Evolutionary conservation across 495 filamentous ascomycete genomes (phyloP), one percentile per base, ranked within the genome.

Genomic region (Talaromyces ruber): DNA sequence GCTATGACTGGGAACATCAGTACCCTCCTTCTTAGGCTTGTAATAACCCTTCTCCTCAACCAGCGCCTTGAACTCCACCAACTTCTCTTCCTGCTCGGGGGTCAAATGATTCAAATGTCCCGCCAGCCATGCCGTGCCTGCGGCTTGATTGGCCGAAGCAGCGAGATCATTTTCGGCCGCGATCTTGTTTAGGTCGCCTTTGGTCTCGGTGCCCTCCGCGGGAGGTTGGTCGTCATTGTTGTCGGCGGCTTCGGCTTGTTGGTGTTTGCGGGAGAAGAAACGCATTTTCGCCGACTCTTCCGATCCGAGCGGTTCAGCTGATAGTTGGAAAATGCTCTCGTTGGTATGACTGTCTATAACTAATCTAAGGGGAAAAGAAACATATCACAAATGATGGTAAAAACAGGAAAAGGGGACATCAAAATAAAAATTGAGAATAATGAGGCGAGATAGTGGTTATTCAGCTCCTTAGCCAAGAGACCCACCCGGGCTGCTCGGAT

Each of bases 71-170:
- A 95, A 95, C 34, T 81, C 76, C 18, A 67, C 71, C 24, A 95
- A 76, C 47, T 84, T 82, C 53, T 75, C 72, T 65, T 88, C 84
- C 70, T 95, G 88, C 61, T 84, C 80, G 25, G 79, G 73, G 24
- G 78, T 88, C 32, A 95, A 80, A 71, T 92, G 88, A 32, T 89
- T 84, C 55, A 92, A 72, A 69, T 94, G 91, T 28, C 88, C 91
- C 14, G 80, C 73, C 43, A 79, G 67, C 76, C 77, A 80, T 51
- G 68, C 76, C 5, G 71, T 74, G 51, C 77, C 73, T 14, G 76
- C 63, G 14, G 77, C 76, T 50, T 75, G 72, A 58, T 72, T 69
- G 22, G 75, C 74, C 50, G 78, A 74, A 16, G 76, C 76, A 37
- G 69, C 65, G 52, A 72, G 66, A 65, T 79, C 76, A 66, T 78